These are phyloP conservation scores for Thalassiosira mediterranea DNA, from an alignment of 352 stramenopile genomes.

Conservation along the genomic window DNA sequence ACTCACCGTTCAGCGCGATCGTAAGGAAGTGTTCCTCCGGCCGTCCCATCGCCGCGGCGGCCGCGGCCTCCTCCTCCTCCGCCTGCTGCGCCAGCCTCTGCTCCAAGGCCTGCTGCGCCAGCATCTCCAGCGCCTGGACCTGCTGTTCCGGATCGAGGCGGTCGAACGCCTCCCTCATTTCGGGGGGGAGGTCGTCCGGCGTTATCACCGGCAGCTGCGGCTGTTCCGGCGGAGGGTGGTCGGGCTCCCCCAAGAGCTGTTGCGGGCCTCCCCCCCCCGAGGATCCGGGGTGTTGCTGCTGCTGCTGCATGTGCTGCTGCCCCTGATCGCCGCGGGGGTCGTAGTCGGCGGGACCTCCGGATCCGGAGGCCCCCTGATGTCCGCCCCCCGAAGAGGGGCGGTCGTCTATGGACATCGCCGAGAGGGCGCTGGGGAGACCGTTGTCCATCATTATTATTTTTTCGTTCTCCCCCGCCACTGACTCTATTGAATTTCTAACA, in stretches of 20 bases:
- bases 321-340: background rate
- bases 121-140: slow-evolving; percentile 18
- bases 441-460: too few species aligned
- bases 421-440: slow-evolving; percentile 35
- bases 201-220: slow-evolving; percentile 1
- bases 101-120: slow-evolving; percentile 13
- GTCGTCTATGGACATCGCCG: slow-evolving; percentile 45
- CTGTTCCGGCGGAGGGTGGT: background rate
- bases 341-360: background rate
- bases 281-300: background rate
- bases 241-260: background rate
- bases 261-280: background rate
- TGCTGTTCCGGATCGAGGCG: slow-evolving; percentile 32
- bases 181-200: slow-evolving; percentile 15
- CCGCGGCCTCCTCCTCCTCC: too few species aligned
- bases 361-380: background rate
- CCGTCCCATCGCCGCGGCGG: slow-evolving; percentile 1
- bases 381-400: background rate
- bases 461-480: too few species aligned
- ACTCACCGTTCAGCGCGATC: slow-evolving; percentile 81
- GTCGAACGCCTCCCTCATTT: slow-evolving; percentile 24
- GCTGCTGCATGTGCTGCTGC: background rate
- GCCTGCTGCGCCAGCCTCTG: slow-evolving; percentile 10
- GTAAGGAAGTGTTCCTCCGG: slow-evolving; percentile 78
- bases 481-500: too few species aligned